Base-by-base conservation (phyloP, 495 filamentous ascomycete genomes). In the Penicillium salamii region DNA sequence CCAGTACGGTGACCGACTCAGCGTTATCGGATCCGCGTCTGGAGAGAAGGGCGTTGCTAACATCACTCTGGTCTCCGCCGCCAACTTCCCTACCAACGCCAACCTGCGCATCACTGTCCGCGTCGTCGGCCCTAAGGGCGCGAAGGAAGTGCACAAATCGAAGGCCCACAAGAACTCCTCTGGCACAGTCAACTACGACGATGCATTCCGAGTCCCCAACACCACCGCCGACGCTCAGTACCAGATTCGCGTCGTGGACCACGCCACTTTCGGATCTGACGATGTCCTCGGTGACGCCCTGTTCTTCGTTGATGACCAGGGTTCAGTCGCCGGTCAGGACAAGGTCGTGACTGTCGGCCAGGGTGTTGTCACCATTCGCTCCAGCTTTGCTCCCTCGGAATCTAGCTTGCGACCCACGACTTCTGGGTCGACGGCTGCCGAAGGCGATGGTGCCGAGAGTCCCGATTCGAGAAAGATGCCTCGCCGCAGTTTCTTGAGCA, bases 241-340 rank as follows among this genome's bases (percentile, higher is more conserved):
- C 74, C 84, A 88, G 65, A 61, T 99, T 40, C 78, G 85, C 46
- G 93, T 91, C 41, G 87, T 89, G 51, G 83, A 88, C 58, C 88
- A 96, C 62, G 79, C 86, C 53, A 87, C 85, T 3, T 90, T 97
- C 58, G 83, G 88, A 32, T 85, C 79, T 32, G 91, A 96, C 58
- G 82, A 86, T 36, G 76, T 82, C 23, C 75, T 97, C 8, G 93
- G 93, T 35, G 91, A 97, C 56, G 79, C 76, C 0, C 54, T 85
- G n/a, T 95, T 96, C 74, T 91, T 95, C 60, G 84, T 98, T 12
- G 88, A 88, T 46, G 91, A 98, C 59, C 84, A 86, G 47, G 83
- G 84, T 13, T 71, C 74, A 1, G 58, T 66, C 18, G 70, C 74
- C 2, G 83, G 84, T 15, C 76, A 80, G 32, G 90, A 96, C 55